Evolutionary conservation across 2,329 filamentous ascomycete species (phyloP), one percentile per base, ranked within the genome.

Genomic region (Cercospora brassicicola): DNA sequence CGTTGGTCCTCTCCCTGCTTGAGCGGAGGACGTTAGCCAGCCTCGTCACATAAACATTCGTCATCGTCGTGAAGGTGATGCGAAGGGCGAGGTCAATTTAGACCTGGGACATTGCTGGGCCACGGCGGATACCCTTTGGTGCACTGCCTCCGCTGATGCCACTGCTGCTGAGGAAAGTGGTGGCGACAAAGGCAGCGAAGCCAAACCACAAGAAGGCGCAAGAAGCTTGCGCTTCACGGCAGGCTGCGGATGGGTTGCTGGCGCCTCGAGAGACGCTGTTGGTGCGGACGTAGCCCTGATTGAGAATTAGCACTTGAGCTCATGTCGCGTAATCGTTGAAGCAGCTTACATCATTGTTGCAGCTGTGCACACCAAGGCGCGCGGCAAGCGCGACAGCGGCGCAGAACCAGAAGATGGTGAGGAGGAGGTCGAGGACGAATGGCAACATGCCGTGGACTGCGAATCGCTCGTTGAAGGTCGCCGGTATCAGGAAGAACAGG

Each of bases 151-250:
- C 83, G 73, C 85, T 83, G 67, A 85, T 84, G 68, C 82, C 80
- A 74, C 88, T 78, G 65, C 85, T 81, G 70, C 91, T 84, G 76
- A 87, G 82, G 55, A 88, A 77, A 48, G 85, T 84, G 3, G 82
- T 80, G 18, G 77, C 88, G 30, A 83, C 81, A 75, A 90, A 91
- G 28, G 85, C 83, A 45, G 82, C 84, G 78, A 90, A 92, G 59
- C 92, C 85, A 81, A 94, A 93, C 90, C 90, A 94, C 81, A 92
- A 85, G 82, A 94, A 94, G 42, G 87, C 90, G 36, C 87, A 88
- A 70, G 87, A 86, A 42, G 91, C 91, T 82, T 94, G 91, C 15
- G 92, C 86, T 81, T 92, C 88, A 70, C 87, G 88, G 81, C 91
- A 94, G 72, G 90, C 86, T 82, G 89, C 88, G 85, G 82, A 79